phyloP scores from a whole-genome alignment of 805 yeast species.

The Candida ovalis region DNA sequence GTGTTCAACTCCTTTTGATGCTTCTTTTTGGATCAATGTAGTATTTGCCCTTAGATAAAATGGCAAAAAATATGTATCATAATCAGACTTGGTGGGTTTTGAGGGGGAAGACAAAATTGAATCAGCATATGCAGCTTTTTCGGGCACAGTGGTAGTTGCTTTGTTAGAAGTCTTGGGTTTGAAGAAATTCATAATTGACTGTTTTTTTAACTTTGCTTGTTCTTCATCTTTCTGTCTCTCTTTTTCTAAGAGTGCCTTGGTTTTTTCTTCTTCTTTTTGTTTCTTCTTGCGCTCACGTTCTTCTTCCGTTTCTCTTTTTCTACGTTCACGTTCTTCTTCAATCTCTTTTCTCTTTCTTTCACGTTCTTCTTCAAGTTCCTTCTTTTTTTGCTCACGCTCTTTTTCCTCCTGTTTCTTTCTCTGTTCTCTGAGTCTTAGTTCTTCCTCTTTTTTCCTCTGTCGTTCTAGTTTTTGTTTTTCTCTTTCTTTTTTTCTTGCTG shows the following conservation, averaged over 20 bases:
- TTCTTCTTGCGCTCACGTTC: slow-evolving; percentile 13
- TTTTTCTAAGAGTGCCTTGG: slow-evolving; percentile 18
- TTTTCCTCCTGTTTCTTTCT: slow-evolving; percentile 29
- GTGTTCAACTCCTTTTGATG: not conserved
- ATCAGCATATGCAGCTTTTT: not conserved
- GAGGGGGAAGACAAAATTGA: not conserved
- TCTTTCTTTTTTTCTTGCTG: slow-evolving; percentile 28
- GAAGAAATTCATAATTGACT: slow-evolving; percentile 33
- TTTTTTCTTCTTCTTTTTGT: slow-evolving; percentile 23
- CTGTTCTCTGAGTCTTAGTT: slow-evolving; percentile 28
- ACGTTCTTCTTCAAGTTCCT: slow-evolving; percentile 25
- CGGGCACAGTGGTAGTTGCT: not conserved
- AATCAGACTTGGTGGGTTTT: slow-evolving; percentile 11
- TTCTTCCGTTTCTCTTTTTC: slow-evolving; percentile 31
- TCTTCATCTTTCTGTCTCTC: slow-evolving; percentile 19
- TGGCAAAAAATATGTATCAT: slow-evolving; percentile 26
- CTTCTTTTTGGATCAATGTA: slow-evolving; percentile 6
- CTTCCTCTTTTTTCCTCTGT: slow-evolving; percentile 25
- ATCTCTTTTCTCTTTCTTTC: slow-evolving; percentile 23
- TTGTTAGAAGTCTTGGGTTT: slow-evolving; percentile 15
- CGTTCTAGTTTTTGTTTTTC: slow-evolving; percentile 24
- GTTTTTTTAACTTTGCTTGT: slow-evolving; percentile 23
- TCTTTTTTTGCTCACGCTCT: slow-evolving; percentile 34
- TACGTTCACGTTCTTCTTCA: slow-evolving; percentile 24
- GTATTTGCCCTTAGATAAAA: slow-evolving; percentile 28